These are phyloP conservation scores for Malania oleifera DNA, from an alignment of 164 flowering plant genomes.

Conservation along the genomic window DNA sequence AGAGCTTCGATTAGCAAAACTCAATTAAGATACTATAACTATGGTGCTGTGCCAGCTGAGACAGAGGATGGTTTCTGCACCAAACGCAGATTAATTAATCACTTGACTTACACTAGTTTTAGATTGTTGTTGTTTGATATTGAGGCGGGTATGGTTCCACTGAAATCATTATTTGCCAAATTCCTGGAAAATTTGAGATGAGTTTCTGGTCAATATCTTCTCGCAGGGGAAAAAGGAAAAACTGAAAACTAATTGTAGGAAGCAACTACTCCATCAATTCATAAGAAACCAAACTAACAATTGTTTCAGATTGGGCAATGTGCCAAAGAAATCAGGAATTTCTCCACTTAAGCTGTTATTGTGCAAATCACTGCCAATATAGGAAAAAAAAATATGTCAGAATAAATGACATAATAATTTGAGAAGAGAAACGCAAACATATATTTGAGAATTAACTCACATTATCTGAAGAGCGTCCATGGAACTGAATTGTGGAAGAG, in stretches of 20 bases:
- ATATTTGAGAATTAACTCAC: slow-evolving; percentile 17
- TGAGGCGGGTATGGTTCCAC: slow-evolving; percentile 23
- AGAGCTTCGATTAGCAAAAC: too few species aligned
- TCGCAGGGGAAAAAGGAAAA: not conserved
- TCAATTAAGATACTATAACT: too few species aligned
- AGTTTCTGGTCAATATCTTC: not conserved
- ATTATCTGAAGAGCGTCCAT: slow-evolving; percentile 39
- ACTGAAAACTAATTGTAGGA: too few species aligned
- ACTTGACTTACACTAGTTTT: slow-evolving; percentile 19
- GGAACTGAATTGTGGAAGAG: slow-evolving; percentile 42
- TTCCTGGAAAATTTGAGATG: slow-evolving; percentile 14
- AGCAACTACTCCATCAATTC: too few species aligned
- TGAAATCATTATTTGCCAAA: slow-evolving; percentile 22
- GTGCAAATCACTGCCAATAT: slow-evolving; percentile 23
- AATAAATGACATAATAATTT: not conserved
- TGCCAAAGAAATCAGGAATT: slow-evolving; percentile 28
- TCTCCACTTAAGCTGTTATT: slow-evolving; percentile 22
- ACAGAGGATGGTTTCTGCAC: too few species aligned
- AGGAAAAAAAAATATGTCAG: not conserved
- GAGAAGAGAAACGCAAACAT: not conserved
- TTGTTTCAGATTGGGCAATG: slow-evolving; percentile 20
- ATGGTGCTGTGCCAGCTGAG: too few species aligned
- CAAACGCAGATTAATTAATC: not conserved
- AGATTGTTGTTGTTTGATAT: slow-evolving; percentile 15
- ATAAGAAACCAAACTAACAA: too few species aligned